Base-by-base conservation (phyloP, 148 eudicot genomes). In the Bassia scoparia region DNA sequence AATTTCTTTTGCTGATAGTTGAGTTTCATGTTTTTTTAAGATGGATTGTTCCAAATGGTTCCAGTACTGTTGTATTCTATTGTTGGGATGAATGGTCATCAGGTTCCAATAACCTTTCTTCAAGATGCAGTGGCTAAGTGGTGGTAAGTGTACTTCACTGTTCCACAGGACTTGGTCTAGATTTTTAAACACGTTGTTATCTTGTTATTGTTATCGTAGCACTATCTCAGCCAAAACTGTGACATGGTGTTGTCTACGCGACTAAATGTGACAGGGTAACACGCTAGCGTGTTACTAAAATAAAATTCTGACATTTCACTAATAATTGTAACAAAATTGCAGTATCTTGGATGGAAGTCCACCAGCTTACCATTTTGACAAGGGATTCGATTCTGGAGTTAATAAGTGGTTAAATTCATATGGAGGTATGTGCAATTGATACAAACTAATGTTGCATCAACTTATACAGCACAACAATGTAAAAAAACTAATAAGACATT, bases 291-390 rank as follows among this genome's bases (percentile, higher is more conserved):
- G 18, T 58, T 26, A 27, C 18, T 11, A 21, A 24, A 27, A 23
- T 56, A 56, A 3, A 0, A 58, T 56, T 2, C 16, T 56, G 4
- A 26, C 13, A 17, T 26, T 58, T 10, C 26, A 52, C 38, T 18
- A 68, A 44, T 12, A 62, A 0, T 46, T 29, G 15, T 20, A 27
- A 34, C 20, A 37, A 21, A 52, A 33, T 5, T 76, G 70, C 89
- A 93, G 98, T 93, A 37, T 93, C 76, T 81, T 93, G 86, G 98
- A 93, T 78, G 98, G 98, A 67, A 90, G 89, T 60, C 92, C 98
- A 34, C 92, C 98, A 49, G 98, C 97, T 16, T 93, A 93, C 84
- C 92, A 89, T 75, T 67, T 87, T 72, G 88, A 86, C 73, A 81
- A 80, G 73, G 98, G 98, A 34, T 90, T 54, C 71, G 98, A 91